phyloP scores from a whole-genome alignment of 2,329 filamentous ascomycete genomes.

The Chaetothyriales sp. region DNA sequence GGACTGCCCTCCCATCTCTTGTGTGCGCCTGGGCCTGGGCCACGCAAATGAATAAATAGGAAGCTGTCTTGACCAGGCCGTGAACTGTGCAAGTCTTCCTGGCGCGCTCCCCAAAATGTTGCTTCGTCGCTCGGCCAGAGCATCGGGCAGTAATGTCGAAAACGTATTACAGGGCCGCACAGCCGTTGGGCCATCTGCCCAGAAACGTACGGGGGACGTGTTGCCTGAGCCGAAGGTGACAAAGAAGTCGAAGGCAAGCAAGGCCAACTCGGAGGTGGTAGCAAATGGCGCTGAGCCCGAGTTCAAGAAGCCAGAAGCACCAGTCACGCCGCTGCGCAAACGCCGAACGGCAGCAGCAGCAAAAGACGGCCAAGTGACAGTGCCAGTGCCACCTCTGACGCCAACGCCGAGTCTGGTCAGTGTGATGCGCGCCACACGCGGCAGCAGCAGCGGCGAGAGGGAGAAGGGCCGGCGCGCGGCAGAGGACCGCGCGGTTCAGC shows the following conservation, averaged over 20 bases:
- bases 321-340: constrained; percentile 20
- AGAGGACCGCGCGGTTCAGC: constrained; percentile 33
- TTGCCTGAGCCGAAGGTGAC: constrained; percentile 5
- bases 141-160: constrained; percentile 1
- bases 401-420: constrained; percentile 38
- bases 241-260: constrained; percentile 7
- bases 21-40: no score
- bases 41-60: no score
- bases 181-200: not conserved
- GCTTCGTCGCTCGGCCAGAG: constrained; percentile 13
- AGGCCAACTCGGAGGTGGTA: not conserved
- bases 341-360: constrained; percentile 19
- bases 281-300: constrained; percentile 5
- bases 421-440: constrained; percentile 31
- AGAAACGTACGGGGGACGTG: constrained; percentile 14
- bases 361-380: constrained; percentile 9
- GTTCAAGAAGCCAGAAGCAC: constrained; percentile 12
- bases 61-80: no score
- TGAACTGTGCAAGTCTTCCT: constrained; percentile 1
- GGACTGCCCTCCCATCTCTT: no score
- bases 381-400: constrained; percentile 26
- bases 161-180: not conserved
- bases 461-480: constrained; percentile 27
- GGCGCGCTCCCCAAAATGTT: constrained; percentile 6
- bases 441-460: constrained; percentile 28